A percentile compares a stretch with the other conserved stretches of the same genome.
Evolutionary conservation across 2,329 filamentous ascomycete species (phyloP).

Genomic region (Monilinia fructigena): DNA sequence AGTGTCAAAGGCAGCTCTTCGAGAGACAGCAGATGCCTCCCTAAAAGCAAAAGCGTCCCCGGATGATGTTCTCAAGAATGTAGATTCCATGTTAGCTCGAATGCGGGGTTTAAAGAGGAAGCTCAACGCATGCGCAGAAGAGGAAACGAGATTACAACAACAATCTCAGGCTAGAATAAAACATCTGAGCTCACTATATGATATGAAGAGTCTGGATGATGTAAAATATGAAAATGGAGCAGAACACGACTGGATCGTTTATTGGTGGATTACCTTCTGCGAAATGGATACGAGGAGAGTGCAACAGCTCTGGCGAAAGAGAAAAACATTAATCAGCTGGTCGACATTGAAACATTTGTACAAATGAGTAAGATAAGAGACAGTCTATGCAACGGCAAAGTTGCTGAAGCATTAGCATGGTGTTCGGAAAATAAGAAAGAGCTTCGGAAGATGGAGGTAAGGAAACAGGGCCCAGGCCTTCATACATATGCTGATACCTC

Average conservation of each 20-base stretch:
- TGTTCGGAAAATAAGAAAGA: conserved; percentile 92
- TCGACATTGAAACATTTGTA: conserved; percentile 86
- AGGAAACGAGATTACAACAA: conserved; percentile 73
- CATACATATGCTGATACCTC: neutral
- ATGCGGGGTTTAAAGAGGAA: conserved; percentile 89
- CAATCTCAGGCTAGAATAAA: conserved; percentile 74
- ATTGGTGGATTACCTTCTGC: conserved; percentile 87
- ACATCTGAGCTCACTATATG: conserved; percentile 78
- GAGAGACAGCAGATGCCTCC: conserved; percentile 52
- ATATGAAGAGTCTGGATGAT: conserved; percentile 78
- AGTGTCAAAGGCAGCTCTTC: conserved; percentile 61
- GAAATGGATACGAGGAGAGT: conserved; percentile 77
- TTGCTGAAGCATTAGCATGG: conserved; percentile 81
- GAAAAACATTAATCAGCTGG: conserved; percentile 74
- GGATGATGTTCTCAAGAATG: conserved; percentile 71
- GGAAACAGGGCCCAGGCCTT: conserved; percentile 32
- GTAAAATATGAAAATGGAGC: conserved; percentile 93
- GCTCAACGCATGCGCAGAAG: conserved; percentile 71
- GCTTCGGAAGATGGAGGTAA: conserved; percentile 79
- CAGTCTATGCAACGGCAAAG: conserved; percentile 67
- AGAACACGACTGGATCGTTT: conserved; percentile 77
- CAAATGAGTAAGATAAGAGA: conserved; percentile 76
- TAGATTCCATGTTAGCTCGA: conserved; percentile 81
- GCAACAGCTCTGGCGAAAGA: conserved; percentile 73
- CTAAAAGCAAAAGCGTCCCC: conserved; percentile 58